Evolutionary conservation across 1,284 basidiomycete species (phyloP).

Genomic region (Cerrena zonata): DNA sequence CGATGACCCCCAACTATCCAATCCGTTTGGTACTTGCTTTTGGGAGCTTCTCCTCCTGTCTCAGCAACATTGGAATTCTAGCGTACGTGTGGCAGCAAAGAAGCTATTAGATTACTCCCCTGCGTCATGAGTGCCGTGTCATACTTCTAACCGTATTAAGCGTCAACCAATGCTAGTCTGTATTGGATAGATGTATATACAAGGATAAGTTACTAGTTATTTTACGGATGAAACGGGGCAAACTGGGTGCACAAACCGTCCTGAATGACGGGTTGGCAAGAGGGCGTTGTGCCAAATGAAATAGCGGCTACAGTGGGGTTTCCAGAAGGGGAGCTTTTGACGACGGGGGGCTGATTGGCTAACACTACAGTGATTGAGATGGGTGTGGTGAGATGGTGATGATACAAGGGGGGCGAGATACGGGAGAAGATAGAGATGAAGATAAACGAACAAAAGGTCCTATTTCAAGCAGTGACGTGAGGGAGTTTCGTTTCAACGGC

Average conservation of each 20-base stretch:
- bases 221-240: background rate
- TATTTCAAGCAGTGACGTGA: background rate
- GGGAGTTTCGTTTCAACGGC: slow-evolving; percentile 2
- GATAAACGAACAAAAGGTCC: background rate
- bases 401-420: too few relatives aligned
- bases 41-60: slow-evolving; percentile 64
- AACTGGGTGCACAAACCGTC: too few relatives aligned
- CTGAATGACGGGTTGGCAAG: too few relatives aligned
- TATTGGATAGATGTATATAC: background rate
- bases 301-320: slow-evolving; percentile 13
- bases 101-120: slow-evolving; percentile 9
- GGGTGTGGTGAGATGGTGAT: slow-evolving; percentile 3
- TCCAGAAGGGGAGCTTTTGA: background rate
- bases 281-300: background rate
- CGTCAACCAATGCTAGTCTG: too few relatives aligned
- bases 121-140: background rate
- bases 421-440: too few relatives aligned
- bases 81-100: slow-evolving; percentile 43
- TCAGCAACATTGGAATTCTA: slow-evolving; percentile 54
- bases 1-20: slow-evolving; percentile 80
- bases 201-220: background rate
- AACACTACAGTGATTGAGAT: slow-evolving; percentile 13
- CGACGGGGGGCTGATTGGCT: slow-evolving; percentile 2
- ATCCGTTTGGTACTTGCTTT: slow-evolving; percentile 65
- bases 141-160: too few relatives aligned